Conservation (phyloP, 2,329 filamentous ascomycete genomes). For the Ophiostoma sp. region DNA sequence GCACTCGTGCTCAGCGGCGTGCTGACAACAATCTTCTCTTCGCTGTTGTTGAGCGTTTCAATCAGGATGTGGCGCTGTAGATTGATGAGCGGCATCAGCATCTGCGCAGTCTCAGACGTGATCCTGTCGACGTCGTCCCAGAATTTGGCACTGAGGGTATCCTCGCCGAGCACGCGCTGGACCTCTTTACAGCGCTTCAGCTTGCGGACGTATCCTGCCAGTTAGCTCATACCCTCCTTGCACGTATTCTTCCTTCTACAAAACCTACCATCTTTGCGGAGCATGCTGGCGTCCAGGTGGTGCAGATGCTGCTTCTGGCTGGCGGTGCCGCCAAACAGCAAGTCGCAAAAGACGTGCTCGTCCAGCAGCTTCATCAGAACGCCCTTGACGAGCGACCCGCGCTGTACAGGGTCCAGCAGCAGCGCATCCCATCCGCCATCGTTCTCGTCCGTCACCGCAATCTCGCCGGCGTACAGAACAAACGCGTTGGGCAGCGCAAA, state of each 20-base stretch:
- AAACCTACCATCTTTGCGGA: slow-evolving; percentile 34
- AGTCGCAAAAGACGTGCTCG: slow-evolving; percentile 36
- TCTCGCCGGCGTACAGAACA: slow-evolving; percentile 33
- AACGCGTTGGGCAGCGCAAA: slow-evolving; percentile 30
- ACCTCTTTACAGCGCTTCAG: slow-evolving; percentile 33
- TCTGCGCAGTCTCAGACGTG: slow-evolving; percentile 32
- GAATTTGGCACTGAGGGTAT: slow-evolving; percentile 34
- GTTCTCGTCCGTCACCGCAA: slow-evolving; percentile 36
- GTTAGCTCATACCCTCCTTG: neutral
- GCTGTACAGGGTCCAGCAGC: slow-evolving; percentile 31
- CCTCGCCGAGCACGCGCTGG: slow-evolving; percentile 29
- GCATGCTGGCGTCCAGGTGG: slow-evolving; percentile 32
- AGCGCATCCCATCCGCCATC: slow-evolving; percentile 36
- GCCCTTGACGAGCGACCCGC: slow-evolving; percentile 36
- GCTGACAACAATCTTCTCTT: neutral
- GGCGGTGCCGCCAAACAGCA: slow-evolving; percentile 39
- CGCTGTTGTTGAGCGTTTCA: neutral
- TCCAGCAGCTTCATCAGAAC: slow-evolving; percentile 39
- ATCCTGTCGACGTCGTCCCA: slow-evolving; percentile 38
- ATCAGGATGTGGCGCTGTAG: slow-evolving; percentile 28
- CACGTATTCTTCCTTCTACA: neutral
- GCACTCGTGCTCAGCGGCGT: neutral
- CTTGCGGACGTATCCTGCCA: slow-evolving; percentile 37
- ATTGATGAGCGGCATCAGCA: slow-evolving; percentile 38
- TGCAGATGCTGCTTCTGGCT: slow-evolving; percentile 31